Evolutionary conservation across 352 stramenopile species (phyloP), one percentile per base, ranked within the genome.

Genomic region (Pythium periplocum): DNA sequence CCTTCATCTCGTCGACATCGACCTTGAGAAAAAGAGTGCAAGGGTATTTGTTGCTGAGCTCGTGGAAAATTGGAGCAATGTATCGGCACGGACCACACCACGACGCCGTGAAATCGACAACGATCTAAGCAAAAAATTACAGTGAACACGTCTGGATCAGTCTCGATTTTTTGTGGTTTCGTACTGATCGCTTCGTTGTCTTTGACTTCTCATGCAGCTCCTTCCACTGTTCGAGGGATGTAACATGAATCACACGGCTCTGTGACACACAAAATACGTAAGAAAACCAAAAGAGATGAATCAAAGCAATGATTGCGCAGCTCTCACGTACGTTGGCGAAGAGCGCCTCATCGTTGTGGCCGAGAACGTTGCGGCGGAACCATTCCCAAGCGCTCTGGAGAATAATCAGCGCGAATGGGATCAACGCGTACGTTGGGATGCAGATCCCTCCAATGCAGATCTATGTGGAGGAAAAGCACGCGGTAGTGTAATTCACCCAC

Each of bases 31-130:
- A 95, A 47, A 93, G 75, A 12, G 80, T 80, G 56, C 79, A 87
- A 37, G 78, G 77, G 46, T 92, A 90, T 58, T 90, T 89, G 63
- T 81, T 84, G 53, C 80, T 90, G 17, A 96, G 62, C 48, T 93
- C 84, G 49, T 93, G 83, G 65, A 76, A 95, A 46, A 89, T 74
- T 6, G 88, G 88, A n/a, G 72, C 68, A 35, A 96, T 96, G 60
- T 69, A 76, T 55, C 89, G 87, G 59, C 88, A 97, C 17, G 88
- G 86, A 4, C 78, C 80, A 46, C 88, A 97, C 86, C 88, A 97
- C 31, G 84, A 81, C 3, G 88, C 88, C 11, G 83, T 91, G 62
- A 96, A 97, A 61, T 95, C 84, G 50, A 96, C 78, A 3, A 95
- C 75, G 31, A 89, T 61, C 73, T 83, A 45, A 41, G 35, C 17